Percentiles rank a stretch among this genome's conserved stretches.
phyloP scores from a whole-genome alignment of 140 eudicot genomes.

The Senecio squalidus region DNA sequence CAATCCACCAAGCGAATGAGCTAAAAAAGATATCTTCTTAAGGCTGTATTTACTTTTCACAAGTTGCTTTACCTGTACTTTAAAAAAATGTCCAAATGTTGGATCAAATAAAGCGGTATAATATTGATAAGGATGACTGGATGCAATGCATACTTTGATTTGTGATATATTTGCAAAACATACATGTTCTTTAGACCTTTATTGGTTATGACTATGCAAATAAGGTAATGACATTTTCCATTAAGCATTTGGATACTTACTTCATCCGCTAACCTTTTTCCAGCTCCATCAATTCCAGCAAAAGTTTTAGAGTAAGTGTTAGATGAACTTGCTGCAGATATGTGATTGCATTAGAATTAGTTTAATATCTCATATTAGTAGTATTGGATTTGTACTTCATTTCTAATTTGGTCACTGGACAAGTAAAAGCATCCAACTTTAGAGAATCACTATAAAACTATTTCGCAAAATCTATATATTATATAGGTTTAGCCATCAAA shows the following conservation, averaged over 20 bases:
- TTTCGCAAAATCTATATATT: too few relatives aligned
- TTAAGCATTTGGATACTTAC: conserved; percentile 41
- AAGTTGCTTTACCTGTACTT: conserved; percentile 73
- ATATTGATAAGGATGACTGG: not conserved
- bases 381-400: not conserved
- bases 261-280: conserved; percentile 91
- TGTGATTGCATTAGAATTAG: not conserved
- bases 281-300: conserved; percentile 92
- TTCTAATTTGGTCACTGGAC: not conserved
- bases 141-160: not conserved
- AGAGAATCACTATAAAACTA: not conserved
- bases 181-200: not conserved
- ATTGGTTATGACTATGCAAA: not conserved
- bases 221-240: conserved; percentile 2
- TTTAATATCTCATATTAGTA: not conserved
- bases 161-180: not conserved
- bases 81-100: conserved; percentile 6
- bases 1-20: conserved; percentile 96
- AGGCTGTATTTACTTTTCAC: conserved; percentile 65
- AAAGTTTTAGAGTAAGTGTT: conserved; percentile 82
- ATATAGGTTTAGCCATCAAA: too few relatives aligned
- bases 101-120: not conserved
- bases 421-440: not conserved
- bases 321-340: conserved; percentile 80
- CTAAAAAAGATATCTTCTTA: conserved; percentile 77